Base-by-base conservation (phyloP, 352 stramenopile genomes). In the Albugo laibachii region DNA sequence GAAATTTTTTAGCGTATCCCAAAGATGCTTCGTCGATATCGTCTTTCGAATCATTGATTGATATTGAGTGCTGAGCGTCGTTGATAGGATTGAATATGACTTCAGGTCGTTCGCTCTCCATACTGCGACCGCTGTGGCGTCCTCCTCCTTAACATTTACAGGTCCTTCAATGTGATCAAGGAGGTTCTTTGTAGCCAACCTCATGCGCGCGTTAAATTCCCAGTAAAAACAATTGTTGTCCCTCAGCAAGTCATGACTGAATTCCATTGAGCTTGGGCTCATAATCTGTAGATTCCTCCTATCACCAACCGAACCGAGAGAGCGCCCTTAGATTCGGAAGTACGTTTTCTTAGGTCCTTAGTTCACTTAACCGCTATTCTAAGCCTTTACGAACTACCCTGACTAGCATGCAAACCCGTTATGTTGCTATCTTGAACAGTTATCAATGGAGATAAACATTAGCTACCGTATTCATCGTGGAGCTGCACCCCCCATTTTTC, bases 1-100 rank as follows among this genome's bases (percentile, higher is more conserved):
- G 24, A 63, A 59, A 1, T 0, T 20, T 0, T 37, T 42, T 5
- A 59, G 43, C 6, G 45, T 57, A n/a, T 57, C 44, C 52, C 56
- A 57, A 6, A 50, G 49, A 1, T 59, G 41, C 18, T 12, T 5
- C 0, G 36, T 44, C 5, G 36, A 47, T 11, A 1, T 39, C 5
- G 37, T 24, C 6, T 61, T 45, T 12, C 36, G 46, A 5, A 61
- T 35, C 50, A 61, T 53, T 18, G 24, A 27, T n/a, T 52, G 45
- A 38, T 56, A 61, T 42, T 36, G 43, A 54, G 48, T 48, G 48
- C 18, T 40, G 42, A n/a, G 21, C 36, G 11, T 51, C 2, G 12
- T 49, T 1, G 55, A 47, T 12, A 44, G 43, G 12, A 56, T 36
- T 3, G 38, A 3, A 19, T 10, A 24, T 3, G 3, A 3, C 38